Evolutionary conservation across 441 rosid genomes (phyloP).

Genomic region (Manihot esculenta): DNA sequence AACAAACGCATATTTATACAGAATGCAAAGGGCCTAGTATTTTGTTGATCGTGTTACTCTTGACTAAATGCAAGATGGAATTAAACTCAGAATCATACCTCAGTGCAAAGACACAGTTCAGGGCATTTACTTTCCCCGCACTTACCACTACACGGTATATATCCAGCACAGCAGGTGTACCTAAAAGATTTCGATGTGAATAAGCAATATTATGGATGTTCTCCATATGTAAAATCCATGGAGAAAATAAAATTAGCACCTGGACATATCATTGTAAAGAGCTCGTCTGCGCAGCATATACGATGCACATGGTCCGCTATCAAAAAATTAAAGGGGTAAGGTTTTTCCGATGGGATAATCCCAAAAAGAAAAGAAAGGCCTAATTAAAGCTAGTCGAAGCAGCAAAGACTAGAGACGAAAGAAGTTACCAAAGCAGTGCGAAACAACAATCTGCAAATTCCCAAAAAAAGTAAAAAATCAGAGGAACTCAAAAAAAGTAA

Average conservation of each 20-base stretch:
- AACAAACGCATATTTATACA: not conserved
- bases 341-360: no score
- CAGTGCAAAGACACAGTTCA: constrained; percentile 82
- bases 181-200: constrained; percentile 20
- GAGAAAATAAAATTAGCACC: constrained; percentile 35
- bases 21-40: not conserved
- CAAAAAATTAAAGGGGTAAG: constrained; percentile 1
- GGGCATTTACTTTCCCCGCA: constrained; percentile 90
- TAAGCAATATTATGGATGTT: not conserved
- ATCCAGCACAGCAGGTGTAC: constrained; percentile 91
- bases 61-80: not conserved
- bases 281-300: constrained; percentile 86
- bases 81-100: constrained; percentile 42
- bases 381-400: not conserved
- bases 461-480: constrained; percentile 1
- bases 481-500: constrained; percentile 5
- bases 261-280: constrained; percentile 86
- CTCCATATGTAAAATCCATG: not conserved
- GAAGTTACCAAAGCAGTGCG: constrained; percentile 37
- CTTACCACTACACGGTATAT: constrained; percentile 86
- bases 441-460: constrained; percentile 43
- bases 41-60: not conserved
- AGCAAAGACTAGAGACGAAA: not conserved
- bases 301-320: constrained; percentile 80
- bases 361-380: not conserved